These are phyloP conservation scores for Pyrrhoderma noxium DNA, from an alignment of 1,284 basidiomycete species.

Conservation along the genomic window DNA sequence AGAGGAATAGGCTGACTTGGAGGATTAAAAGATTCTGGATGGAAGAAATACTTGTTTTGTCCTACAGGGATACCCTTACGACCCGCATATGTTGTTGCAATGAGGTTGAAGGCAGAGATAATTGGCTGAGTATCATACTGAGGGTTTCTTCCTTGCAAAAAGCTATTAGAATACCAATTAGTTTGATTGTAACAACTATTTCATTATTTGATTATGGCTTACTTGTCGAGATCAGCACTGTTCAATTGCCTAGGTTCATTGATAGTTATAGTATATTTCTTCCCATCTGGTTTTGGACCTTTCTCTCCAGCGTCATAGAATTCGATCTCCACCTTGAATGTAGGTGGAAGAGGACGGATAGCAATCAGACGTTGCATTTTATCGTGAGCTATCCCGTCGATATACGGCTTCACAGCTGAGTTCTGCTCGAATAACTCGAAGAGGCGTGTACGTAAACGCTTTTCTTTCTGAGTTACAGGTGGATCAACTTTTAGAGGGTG, in stretches of 20 bases:
- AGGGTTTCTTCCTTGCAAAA: constrained; percentile 39
- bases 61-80: constrained; percentile 51
- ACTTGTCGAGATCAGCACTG: constrained; percentile 37
- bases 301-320: constrained; percentile 51
- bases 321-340: constrained; percentile 39
- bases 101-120: constrained; percentile 57
- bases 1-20: constrained; percentile 23
- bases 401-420: constrained; percentile 34
- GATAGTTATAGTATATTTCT: constrained; percentile 46
- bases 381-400: constrained; percentile 55
- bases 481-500: constrained; percentile 55
- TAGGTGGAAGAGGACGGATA: constrained; percentile 46
- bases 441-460: constrained; percentile 37
- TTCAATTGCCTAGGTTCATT: constrained; percentile 38
- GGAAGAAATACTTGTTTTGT: constrained; percentile 58
- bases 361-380: constrained; percentile 51
- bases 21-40: constrained; percentile 16
- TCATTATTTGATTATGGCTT: background rate
- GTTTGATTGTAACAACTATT: background rate
- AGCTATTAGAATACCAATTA: constrained; percentile 31
- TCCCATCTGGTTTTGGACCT: constrained; percentile 35
- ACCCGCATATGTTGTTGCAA: constrained; percentile 52
- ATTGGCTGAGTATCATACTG: constrained; percentile 46
- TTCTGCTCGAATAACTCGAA: constrained; percentile 51
- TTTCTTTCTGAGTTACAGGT: constrained; percentile 38